A percentile compares a stretch with the other conserved stretches of the same genome.
Conservation (phyloP, 108 stramenopile genomes). For the Fistulifera pelliculosa region DNA sequence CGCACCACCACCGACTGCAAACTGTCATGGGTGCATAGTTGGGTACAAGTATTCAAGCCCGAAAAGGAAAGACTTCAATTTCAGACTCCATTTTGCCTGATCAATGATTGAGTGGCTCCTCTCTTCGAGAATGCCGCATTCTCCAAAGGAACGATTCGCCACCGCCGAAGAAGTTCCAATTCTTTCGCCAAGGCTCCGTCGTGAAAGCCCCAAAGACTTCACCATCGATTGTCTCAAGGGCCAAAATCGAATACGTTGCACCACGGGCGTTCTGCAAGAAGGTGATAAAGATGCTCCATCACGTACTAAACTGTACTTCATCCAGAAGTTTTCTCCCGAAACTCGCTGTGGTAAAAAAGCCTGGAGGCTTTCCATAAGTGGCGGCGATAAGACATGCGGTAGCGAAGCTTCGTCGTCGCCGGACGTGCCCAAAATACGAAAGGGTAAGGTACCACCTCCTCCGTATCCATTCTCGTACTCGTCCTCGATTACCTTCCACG, state of each 20-base stretch:
- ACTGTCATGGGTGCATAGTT: constrained; percentile 52
- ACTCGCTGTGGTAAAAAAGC: constrained; percentile 48
- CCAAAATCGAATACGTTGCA: constrained; percentile 48
- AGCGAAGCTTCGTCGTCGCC: constrained; percentile 39
- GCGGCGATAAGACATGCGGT: constrained; percentile 74
- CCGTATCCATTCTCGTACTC: constrained; percentile 70
- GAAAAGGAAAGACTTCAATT: constrained; percentile 55
- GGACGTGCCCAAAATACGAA: constrained; percentile 63
- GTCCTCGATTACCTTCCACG: constrained; percentile 66
- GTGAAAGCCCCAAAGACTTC: constrained; percentile 76
- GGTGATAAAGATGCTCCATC: constrained; percentile 70
- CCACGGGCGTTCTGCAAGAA: constrained; percentile 47
- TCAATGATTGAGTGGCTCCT: constrained; percentile 25
- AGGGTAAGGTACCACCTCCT: constrained; percentile 47
- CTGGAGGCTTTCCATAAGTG: constrained; percentile 70
- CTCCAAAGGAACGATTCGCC: constrained; percentile 64
- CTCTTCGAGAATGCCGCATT: constrained; percentile 24
- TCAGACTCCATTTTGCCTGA: constrained; percentile 44
- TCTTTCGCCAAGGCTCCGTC: constrained; percentile 46
- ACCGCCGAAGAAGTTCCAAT: constrained; percentile 53
- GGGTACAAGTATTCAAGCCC: constrained; percentile 46
- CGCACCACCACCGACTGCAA: constrained; percentile 60
- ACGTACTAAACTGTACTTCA: constrained; percentile 62
- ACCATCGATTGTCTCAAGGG: constrained; percentile 64
- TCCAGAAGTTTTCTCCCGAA: constrained; percentile 53